Evolutionary conservation across 2,329 filamentous ascomycete genomes (phyloP), one percentile per base, ranked within the genome.

Genomic region (Trichoderma asperellum): DNA sequence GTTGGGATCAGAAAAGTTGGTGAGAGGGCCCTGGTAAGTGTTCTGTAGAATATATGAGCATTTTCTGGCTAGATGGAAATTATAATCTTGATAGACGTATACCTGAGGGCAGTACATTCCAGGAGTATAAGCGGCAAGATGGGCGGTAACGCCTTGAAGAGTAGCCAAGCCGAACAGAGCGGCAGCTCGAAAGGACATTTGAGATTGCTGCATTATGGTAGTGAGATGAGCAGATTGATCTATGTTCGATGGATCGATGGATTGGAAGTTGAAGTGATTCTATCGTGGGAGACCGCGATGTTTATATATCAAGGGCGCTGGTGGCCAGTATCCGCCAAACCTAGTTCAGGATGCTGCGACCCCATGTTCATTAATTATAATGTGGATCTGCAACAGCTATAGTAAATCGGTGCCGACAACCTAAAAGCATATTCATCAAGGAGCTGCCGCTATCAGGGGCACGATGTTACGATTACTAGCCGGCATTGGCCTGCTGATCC

Each of bases 81-180:
- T 4, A 12, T 16, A 27, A 0, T 14, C 14, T 5, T 14, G 7
- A 34, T 37, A 6, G 11, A 24, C 16, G 21, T 24, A n/a, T 56
- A 64, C 61, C 49, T 64, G 11, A n/a, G 61, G 61, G 49, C 49
- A 64, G 61, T 56, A 64, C 61, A 64, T 64, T 35, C 61, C 49
- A 53, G 52, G 21, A n/a, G 49, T 64, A 18, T 64, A 64, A 56
- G 49, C 61, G 16, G 61, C 61, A 32, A 56, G 61, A 56, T 64
- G 49, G 27, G 49, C 61, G 16, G 61, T 32, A 18, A 53, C 49
- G 35, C 34, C 61, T n/a, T 64, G 52, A 24, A 64, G 14, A 24
- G 35, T 35, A 21, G 61, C 52, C 61, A 64, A 24, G 49, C 61
- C 61, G 21, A 21, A 40, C 10, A 64, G 49, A 35, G 61, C 61